A percentile compares a stretch with the other conserved stretches of the same genome.
Conservation (phyloP, 768 basidiomycete species). For the Tulasnella sp. region DNA sequence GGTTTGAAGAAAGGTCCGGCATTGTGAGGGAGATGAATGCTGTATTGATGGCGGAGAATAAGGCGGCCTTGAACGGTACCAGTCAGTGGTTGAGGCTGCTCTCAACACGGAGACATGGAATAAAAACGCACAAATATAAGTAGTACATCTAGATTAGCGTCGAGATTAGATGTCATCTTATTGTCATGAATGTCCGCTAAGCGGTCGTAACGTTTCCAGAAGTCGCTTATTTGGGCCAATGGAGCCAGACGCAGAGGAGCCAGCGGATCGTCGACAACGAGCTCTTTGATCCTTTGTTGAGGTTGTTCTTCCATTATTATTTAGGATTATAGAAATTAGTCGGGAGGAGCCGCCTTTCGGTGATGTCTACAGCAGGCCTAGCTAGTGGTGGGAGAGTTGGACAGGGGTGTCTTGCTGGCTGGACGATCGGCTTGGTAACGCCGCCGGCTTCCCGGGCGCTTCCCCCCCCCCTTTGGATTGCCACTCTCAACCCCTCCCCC, state of each 20-base stretch:
- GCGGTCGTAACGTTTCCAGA: conserved; percentile 13
- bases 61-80: neutral
- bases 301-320: neutral
- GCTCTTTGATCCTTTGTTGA: neutral
- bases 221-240: neutral
- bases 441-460: no score
- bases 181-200: conserved; percentile 14
- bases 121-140: conserved; percentile 2
- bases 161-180: neutral
- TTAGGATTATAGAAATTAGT: neutral
- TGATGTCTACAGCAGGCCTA: no score
- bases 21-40: conserved; percentile 11
- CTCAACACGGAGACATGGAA: neutral
- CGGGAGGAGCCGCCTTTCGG: no score
- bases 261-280: neutral
- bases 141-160: conserved; percentile 9
- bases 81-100: neutral
- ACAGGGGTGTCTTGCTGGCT: no score
- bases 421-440: no score
- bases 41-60: conserved; percentile 14
- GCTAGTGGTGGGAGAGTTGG: no score
- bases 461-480: no score
- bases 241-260: neutral
- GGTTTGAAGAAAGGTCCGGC: neutral
- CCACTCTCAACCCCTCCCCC: no score